Percentiles rank a stretch among this genome's conserved stretches.
Evolutionary conservation across 2,329 filamentous ascomycete genomes (phyloP).

Genomic region (Sordariomycetes sp.): DNA sequence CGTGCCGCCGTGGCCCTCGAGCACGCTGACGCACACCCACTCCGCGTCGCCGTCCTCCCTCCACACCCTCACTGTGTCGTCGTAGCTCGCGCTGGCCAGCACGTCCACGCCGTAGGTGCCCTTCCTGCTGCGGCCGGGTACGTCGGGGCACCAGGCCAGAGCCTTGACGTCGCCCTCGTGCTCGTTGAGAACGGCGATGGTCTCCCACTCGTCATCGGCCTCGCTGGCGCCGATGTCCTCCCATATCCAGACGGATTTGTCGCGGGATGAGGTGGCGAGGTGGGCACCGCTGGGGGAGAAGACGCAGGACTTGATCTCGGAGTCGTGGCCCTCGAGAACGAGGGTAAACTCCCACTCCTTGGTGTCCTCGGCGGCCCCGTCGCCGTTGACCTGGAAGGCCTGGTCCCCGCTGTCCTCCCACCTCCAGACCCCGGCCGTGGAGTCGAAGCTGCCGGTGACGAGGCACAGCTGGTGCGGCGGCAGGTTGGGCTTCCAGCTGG

Average conservation of each 20-base stretch:
- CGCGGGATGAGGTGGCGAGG: conserved; percentile 81
- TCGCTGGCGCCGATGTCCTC: conserved; percentile 70
- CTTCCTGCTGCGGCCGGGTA: conserved; percentile 32
- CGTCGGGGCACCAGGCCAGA: conserved; percentile 80
- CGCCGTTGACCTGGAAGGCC: conserved; percentile 24
- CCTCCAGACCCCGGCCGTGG: conserved; percentile 78
- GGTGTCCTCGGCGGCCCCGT: conserved; percentile 41
- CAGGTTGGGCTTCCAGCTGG: conserved; percentile 76
- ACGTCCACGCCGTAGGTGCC: conserved; percentile 55
- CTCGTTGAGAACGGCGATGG: conserved; percentile 86
- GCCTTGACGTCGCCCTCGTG: conserved; percentile 94
- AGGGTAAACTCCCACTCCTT: conserved; percentile 91
- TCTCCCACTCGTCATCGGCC: conserved; percentile 93
- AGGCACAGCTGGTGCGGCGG: conserved; percentile 60
- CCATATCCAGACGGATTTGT: conserved; percentile 98
- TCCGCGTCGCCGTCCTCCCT: conserved; percentile 81
- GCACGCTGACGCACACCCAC: conserved; percentile 80
- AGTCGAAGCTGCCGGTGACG: conserved; percentile 89
- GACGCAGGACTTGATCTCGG: conserved; percentile 75
- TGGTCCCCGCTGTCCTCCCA: conserved; percentile 35
- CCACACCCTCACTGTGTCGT: conserved; percentile 84
- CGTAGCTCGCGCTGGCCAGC: conserved; percentile 86
- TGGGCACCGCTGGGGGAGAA: conserved; percentile 69
- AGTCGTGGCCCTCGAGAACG: conserved; percentile 89
- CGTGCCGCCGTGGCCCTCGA: conserved; percentile 74